phyloP scores from a whole-genome alignment of 116 monocot genomes.

The Papilionanthe hybrid region DNA sequence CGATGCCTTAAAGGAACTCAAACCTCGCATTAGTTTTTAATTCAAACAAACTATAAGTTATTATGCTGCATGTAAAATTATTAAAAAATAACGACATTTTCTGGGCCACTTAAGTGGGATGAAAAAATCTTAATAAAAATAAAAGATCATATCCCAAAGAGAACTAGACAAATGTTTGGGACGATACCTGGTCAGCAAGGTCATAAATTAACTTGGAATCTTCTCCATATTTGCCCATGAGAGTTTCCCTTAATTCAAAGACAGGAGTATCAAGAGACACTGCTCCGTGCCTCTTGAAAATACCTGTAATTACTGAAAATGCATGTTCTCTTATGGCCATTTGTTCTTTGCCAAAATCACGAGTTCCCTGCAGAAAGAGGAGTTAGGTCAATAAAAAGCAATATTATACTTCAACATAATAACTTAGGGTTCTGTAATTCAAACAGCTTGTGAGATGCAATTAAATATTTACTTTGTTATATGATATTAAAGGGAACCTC shows the following conservation, averaged over 20 bases:
- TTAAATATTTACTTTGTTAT: neutral
- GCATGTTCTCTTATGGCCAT: constrained; percentile 90
- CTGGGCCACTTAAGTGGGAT: neutral
- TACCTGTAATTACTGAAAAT: constrained; percentile 72
- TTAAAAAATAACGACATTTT: neutral
- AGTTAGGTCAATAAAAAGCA: neutral
- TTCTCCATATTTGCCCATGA: constrained; percentile 99
- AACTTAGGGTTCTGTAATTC: neutral
- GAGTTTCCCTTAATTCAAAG: constrained; percentile 94
- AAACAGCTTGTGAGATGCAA: neutral
- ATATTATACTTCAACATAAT: neutral
- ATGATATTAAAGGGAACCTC: neutral
- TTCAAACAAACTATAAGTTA: neutral
- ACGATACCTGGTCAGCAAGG: constrained; percentile 92
- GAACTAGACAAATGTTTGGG: neutral
- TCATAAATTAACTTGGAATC: constrained; percentile 99
- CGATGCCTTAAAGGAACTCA: neutral
- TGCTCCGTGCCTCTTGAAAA: constrained; percentile 96
- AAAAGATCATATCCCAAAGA: neutral
- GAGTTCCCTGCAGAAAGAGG: constrained; percentile 65
- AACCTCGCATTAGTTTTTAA: neutral
- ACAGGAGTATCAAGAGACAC: constrained; percentile 89
- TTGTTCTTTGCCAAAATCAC: constrained; percentile 96
- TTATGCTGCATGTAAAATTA: neutral
- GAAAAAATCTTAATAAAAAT: neutral